Base-by-base conservation (phyloP, 1,284 basidiomycete genomes). In the Sparassis latifolia region DNA sequence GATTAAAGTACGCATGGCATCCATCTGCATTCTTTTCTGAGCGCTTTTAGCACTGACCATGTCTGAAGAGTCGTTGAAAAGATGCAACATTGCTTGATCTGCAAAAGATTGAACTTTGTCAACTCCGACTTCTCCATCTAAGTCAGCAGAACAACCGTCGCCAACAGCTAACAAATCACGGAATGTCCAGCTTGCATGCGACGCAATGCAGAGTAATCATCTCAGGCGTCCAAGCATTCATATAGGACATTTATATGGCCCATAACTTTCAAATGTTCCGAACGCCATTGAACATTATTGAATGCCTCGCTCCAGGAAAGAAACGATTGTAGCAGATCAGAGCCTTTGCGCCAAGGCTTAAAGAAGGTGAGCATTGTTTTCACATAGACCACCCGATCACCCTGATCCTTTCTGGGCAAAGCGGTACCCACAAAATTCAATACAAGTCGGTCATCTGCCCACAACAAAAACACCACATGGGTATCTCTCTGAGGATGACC, bases 191-290 rank as follows among this genome's bases (percentile, higher is more conserved):
- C 20, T 20, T 20, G 20, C 20, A 20, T 1, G 1, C 20, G 20
- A 20, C 20, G 20, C 20, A 20, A 20, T 20, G 48, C 42, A 9
- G 55, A 45, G 51, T 55, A 69, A 48, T 70, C 67, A 57, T 71
- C 68, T 30, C 57, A 47, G 0, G 64, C 63, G 57, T 72, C 69
- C 1, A 54, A 35, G 51, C 69, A 69, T 53, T 69, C 63, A 53
- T 70, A 65, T 10, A 53, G 47, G 0, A 68, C 45, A 29, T 69
- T 61, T 45, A 69, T 62, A 42, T 66, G 59, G 1, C 58, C 51
- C 61, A 68, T 67, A 0, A 65, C 3, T 2, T 2, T 38, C 69
- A 68, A 0, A 71, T 49, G 2, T 60, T 62, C 0, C 69, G 45
- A 66, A 69, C 69, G 2, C 5, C 29, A 39, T 41, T 7, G 7